Evolutionary conservation across 2,329 filamentous ascomycete species (phyloP).

Genomic region (Sarocladium strictum): DNA sequence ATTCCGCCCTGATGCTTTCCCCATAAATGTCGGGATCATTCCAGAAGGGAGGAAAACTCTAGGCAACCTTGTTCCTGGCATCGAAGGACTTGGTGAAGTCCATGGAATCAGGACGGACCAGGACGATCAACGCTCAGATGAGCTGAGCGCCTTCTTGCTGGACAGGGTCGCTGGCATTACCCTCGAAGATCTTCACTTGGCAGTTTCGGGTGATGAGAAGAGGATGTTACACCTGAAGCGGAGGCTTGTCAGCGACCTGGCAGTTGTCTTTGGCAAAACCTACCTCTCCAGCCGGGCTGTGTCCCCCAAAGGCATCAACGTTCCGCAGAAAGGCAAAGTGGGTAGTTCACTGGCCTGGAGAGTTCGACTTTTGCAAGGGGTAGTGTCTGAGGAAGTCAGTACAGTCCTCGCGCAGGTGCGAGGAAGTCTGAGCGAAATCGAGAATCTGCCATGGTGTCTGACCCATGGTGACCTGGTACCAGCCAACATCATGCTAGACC

Average conservation of each 20-base stretch:
- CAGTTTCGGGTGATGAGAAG: neutral
- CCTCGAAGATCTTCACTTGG: conserved; percentile 19
- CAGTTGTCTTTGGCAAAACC: conserved; percentile 30
- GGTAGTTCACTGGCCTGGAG: conserved; percentile 35
- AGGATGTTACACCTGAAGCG: neutral
- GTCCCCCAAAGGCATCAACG: neutral
- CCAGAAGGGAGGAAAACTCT: conserved; percentile 32
- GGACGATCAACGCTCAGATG: neutral
- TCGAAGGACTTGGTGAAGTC: conserved; percentile 25
- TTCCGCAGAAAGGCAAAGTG: conserved; percentile 24
- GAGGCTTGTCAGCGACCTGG: conserved; percentile 34
- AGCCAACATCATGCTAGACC: conserved; percentile 49
- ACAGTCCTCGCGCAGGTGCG: conserved; percentile 20
- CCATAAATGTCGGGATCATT: conserved; percentile 32
- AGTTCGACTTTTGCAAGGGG: conserved; percentile 27
- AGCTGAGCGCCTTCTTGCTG: conserved; percentile 35
- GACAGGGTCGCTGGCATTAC: conserved; percentile 34
- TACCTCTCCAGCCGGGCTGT: conserved; percentile 22
- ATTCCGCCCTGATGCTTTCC: conserved; percentile 39
- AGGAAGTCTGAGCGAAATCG: conserved; percentile 26
- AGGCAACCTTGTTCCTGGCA: conserved; percentile 34
- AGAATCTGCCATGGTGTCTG: conserved; percentile 45
- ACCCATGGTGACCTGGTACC: conserved; percentile 57
- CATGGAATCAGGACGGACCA: neutral
- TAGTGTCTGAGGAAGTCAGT: conserved; percentile 29